Evolutionary conservation across 108 stramenopile genomes (phyloP).

Genomic region (Cylindrotheca closterium): DNA sequence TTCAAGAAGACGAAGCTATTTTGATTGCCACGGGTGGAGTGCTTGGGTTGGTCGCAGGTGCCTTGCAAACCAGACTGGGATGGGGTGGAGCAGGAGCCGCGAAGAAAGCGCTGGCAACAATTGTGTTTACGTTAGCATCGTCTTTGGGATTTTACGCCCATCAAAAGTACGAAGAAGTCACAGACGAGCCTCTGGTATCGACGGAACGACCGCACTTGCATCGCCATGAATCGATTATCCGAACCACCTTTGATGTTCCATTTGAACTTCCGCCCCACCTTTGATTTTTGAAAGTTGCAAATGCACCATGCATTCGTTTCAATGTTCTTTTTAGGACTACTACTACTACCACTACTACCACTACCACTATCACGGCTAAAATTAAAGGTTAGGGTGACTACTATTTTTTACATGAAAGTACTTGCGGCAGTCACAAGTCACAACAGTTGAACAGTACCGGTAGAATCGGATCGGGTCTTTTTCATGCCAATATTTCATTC

Average conservation of each 20-base stretch:
- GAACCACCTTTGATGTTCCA: background rate
- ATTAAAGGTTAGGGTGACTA: no score
- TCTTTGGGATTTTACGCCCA: slow-evolving; percentile 24
- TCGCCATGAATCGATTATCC: slow-evolving; percentile 24
- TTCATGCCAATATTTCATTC: no score
- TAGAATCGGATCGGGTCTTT: no score
- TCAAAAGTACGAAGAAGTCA: slow-evolving; percentile 33
- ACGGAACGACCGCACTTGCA: slow-evolving; percentile 36
- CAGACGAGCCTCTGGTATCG: slow-evolving; percentile 35
- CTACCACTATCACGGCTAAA: no score
- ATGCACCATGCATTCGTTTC: no score
- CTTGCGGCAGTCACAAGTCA: no score
- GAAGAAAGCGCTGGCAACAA: slow-evolving; percentile 47
- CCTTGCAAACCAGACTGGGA: slow-evolving; percentile 66
- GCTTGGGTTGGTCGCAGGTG: slow-evolving; percentile 78
- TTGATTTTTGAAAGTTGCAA: no score
- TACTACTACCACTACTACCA: no score
- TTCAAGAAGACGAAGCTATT: slow-evolving; percentile 93
- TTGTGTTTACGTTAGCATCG: slow-evolving; percentile 23
- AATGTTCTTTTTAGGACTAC: no score
- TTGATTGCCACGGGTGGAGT: slow-evolving; percentile 90
- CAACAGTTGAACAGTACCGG: no score
- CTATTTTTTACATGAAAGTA: no score
- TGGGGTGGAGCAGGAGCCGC: slow-evolving; percentile 77
- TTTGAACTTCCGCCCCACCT: no score